phyloP scores from a whole-genome alignment of 1,284 basidiomycete species.

The Sporisorium iseilematis-ciliati region DNA sequence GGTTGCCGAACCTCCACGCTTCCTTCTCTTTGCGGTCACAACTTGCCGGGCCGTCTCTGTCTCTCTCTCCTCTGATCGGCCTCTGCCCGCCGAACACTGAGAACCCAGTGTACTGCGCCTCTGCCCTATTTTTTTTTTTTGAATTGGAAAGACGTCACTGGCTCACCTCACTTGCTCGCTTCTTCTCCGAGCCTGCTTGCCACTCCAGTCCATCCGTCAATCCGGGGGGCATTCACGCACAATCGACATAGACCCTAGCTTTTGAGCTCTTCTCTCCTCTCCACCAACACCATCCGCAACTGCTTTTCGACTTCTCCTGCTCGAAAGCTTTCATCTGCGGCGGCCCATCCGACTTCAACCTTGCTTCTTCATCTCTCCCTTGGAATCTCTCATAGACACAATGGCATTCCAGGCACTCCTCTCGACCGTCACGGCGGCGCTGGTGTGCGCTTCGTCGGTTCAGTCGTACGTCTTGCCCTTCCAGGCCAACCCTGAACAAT shows the following conservation, averaged over 20 bases:
- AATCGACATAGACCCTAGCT: not conserved
- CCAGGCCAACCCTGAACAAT: constrained; percentile 19
- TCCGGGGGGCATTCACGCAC: no score
- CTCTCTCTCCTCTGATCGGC: no score
- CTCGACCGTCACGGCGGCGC: constrained; percentile 33
- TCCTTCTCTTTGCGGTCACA: no score
- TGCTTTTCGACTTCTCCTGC: not conserved
- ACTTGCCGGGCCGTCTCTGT: no score
- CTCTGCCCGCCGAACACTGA: no score
- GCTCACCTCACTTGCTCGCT: no score
- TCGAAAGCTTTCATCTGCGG: no score
- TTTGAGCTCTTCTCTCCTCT: not conserved
- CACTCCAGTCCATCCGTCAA: not conserved
- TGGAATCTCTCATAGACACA: not conserved
- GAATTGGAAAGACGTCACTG: no score
- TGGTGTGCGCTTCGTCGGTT: constrained; percentile 37
- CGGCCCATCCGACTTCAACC: not conserved
- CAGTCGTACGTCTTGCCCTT: constrained; percentile 40
- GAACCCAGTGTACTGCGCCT: no score
- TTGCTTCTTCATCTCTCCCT: no score
- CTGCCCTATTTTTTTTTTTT: no score
- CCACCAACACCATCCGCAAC: constrained; percentile 1
- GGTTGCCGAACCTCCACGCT: no score
- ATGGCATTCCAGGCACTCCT: constrained; percentile 37
- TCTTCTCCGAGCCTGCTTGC: not conserved